Base-by-base conservation (phyloP, 2,329 filamentous ascomycete species). In the Xylaria polymorpha region DNA sequence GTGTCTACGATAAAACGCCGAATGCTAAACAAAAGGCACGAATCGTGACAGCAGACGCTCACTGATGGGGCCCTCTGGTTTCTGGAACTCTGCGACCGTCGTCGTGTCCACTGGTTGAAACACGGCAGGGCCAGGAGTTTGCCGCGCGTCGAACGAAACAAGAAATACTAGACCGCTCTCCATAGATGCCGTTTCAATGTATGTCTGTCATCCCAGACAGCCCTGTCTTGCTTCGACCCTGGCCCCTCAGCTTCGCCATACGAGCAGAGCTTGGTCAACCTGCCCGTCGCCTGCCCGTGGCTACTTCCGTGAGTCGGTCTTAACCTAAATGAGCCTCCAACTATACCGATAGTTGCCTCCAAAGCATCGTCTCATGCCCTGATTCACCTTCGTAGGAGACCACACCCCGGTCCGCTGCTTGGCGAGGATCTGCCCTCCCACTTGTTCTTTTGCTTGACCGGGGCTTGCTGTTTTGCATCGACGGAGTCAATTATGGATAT, bases 401-500 rank as follows among this genome's bases (percentile, higher is more conserved):
- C n/a, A 41, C 55, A 43, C 58, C 66, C 61, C 62, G 55, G 55
- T 50, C 60, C 18, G 6, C 29, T 44, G 44, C 43, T 61, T 39
- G 60, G 53, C 61, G 53, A 60, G 60, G 29, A 46, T 56, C 44
- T 69, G 67, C 65, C 64, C 64, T 63, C 67, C 64, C 51, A 56
- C 57, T 61, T 64, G 60, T 62, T 62, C 57, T 39, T 70, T 59
- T 59, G 60, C 64, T 69, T 53, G 63, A 68, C 71, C 70, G 66
- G 72, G 73, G 55, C 71, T 66, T 57, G 68, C 56, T 67, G 75
- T 75, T 75, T 77, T 73, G 73, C 61, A 74, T 77, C 72, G 72
- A 69, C 76, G 72, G 72, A 73, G 72, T 72, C 74, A 72, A 76
- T 41, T 75, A 71, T 69, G 70, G 77, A 72, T 69, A 73, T 73